Evolutionary conservation across 805 yeast genomes (phyloP), one percentile per base, ranked within the genome.

Genomic region (Wickerhamiella allomyrinae): DNA sequence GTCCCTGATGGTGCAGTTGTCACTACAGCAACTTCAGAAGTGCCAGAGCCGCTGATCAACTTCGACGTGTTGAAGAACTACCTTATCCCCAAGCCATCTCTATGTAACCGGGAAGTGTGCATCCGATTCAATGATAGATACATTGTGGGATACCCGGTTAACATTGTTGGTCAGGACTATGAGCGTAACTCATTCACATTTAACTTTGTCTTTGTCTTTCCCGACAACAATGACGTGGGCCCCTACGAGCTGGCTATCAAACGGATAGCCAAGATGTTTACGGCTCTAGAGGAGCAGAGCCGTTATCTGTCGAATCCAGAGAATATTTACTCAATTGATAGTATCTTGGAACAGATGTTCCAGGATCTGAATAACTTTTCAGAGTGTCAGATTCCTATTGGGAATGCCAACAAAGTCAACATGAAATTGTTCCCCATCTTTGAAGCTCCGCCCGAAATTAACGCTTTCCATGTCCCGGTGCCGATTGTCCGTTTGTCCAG

Each of bases 321-420:
- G 2, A 63, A 66, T 37, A 70, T 69, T 42, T 57, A 49, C 9
- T 70, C 78, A 0, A 75, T 93, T 35, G 80, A 78, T 50, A 79
- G 83, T 50, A 65, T 89, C 41, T 73, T 91, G 19, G 85, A 84
- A 58, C 95, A 91, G 57, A 71, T 91, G n/a, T 87, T 70, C 55
- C 95, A 87, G 59, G 99, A 91, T 58, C 67, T 91, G 50, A 93
- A 91, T 61, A 85, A 83, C 57, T 93, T 87, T 61, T 84, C 95
- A 0, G 99, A 91, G 59, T 91, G 99, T 61, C 73, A 86, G 58
- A 89, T 91, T 23, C 95, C 96, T 0, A 75, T 91, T 25, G 95
- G 89, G 55, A 77, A 77, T 20, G 79, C 94, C 23, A 91, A 83
- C 56, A 78, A 91, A 2, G 80, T 91, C 21, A 95, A 91, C 60